Evolutionary conservation across 495 filamentous ascomycete species (phyloP), one percentile per base, ranked within the genome.

Genomic region (Aspergillus bertholletiae): DNA sequence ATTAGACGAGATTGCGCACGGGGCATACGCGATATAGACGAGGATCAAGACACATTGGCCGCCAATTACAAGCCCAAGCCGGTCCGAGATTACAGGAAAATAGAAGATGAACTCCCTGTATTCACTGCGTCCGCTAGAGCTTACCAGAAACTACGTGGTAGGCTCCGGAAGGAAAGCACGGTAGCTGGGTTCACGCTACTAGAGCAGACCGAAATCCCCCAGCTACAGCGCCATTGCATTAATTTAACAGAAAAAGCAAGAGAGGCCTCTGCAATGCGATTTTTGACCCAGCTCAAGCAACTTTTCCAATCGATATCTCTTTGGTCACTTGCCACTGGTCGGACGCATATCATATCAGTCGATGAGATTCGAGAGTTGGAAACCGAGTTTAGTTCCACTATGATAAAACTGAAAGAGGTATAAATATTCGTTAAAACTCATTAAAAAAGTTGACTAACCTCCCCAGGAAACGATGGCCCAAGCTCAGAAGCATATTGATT

Each of bases 81-180:
- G 22, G 37, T 62, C 27, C 66, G 82, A n/a, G 80, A 87, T 55
- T 88, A 88, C 52, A 65, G 75, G 1, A 63, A 80, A 43, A 61
- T 86, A 5, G 82, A 81, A 0, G 62, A 56, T 1, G 64, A 66
- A 0, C 67, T 88, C 4, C 76, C 78, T 0, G 83, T 88, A 3
- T 88, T 87, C 58, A 87, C 84, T 53, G 80, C 85, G 9, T 82
- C 78, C 15, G 77, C 74, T 41, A 66, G 72, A 30, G 82, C 75
- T 0, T 87, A 84, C 56, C 83, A 86, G 59, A 82, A 84, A 45
- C 63, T 88, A 13, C 69, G 69, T 34, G 83, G 82, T 15, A 77
- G 81, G 5, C 57, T 87, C 6, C 60, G 68, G 55, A 79, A 68
- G 57, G 77, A 82, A 30, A 59, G 68, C 2, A 63, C 68, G 34